These are phyloP conservation scores for Zygnema cylindricum DNA, from an alignment of 139 green algal genomes.

Conservation along the genomic window DNA sequence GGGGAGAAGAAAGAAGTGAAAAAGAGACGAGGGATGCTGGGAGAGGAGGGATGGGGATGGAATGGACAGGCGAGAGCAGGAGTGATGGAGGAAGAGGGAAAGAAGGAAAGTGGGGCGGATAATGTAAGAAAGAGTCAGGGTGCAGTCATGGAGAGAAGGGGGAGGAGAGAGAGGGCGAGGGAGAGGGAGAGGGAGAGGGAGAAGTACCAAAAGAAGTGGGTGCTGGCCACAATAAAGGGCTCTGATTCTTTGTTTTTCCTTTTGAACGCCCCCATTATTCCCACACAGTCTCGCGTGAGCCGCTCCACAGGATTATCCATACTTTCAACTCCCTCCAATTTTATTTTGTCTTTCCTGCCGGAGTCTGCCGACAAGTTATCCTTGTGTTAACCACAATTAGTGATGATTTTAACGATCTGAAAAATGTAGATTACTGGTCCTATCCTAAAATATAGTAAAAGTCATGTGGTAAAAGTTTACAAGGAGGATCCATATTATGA, in stretches of 20 bases:
- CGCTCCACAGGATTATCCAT: not conserved
- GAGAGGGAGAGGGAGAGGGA: not conserved
- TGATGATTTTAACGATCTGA: too few relatives aligned
- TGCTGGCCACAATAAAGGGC: conserved; percentile 7
- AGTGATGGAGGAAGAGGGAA: not conserved
- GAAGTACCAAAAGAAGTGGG: conserved; percentile 31
- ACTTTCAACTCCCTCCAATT: not conserved
- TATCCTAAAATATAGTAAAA: too few relatives aligned
- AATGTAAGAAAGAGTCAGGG: not conserved
- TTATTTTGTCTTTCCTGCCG: not conserved
- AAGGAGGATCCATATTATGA: too few relatives aligned
- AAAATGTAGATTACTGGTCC: too few relatives aligned
- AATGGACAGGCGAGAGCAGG: too few relatives aligned
- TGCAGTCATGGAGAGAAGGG: not conserved
- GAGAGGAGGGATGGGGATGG: too few relatives aligned
- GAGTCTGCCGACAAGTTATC: too few relatives aligned
- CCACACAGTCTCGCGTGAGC: conserved; percentile 51
- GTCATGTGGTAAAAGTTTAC: too few relatives aligned
- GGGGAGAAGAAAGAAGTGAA: not conserved
- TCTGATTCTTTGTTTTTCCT: not conserved
- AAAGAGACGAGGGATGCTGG: too few relatives aligned
- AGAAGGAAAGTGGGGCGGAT: not conserved
- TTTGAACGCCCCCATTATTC: conserved; percentile 37
- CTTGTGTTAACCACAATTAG: too few relatives aligned
- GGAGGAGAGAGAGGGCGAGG: too few relatives aligned